Evolutionary conservation across 2,329 filamentous ascomycete species (phyloP).

Genomic region (Botryotinia globosa): DNA sequence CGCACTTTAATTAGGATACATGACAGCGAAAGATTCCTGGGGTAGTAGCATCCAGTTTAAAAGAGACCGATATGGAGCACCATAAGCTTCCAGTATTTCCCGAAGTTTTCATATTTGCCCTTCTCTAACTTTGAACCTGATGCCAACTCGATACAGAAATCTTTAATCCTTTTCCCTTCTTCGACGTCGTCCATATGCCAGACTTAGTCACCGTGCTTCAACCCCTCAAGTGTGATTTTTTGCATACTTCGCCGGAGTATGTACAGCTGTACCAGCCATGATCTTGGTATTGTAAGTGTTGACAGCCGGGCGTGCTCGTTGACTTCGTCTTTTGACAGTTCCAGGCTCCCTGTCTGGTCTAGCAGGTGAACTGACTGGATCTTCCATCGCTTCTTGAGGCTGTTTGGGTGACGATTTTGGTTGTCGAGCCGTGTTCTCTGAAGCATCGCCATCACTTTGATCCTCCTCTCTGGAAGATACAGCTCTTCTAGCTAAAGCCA

Average conservation of each 20-base stretch:
- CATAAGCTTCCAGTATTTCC: neutral
- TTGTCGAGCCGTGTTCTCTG: neutral
- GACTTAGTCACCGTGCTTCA: neutral
- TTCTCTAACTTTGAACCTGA: neutral
- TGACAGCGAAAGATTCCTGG: neutral
- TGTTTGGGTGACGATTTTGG: neutral
- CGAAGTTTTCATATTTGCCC: accelerated
- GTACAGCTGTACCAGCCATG: neutral
- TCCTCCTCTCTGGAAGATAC: neutral
- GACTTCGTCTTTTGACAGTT: neutral
- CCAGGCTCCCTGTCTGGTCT: neutral
- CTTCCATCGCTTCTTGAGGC: neutral
- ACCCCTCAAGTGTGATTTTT: neutral
- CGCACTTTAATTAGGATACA: neutral
- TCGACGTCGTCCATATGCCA: neutral
- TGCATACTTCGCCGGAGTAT: neutral
- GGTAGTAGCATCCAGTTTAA: neutral
- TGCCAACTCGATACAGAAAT: neutral
- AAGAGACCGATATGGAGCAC: neutral
- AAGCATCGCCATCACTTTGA: neutral
- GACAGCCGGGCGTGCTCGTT: neutral
- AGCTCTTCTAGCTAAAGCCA: neutral
- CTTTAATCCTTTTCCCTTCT: neutral
- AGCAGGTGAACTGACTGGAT: neutral
- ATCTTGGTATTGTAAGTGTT: neutral